phyloP scores from a whole-genome alignment of 2,329 filamentous ascomycete genomes.

The Trichoderma asperellum region DNA sequence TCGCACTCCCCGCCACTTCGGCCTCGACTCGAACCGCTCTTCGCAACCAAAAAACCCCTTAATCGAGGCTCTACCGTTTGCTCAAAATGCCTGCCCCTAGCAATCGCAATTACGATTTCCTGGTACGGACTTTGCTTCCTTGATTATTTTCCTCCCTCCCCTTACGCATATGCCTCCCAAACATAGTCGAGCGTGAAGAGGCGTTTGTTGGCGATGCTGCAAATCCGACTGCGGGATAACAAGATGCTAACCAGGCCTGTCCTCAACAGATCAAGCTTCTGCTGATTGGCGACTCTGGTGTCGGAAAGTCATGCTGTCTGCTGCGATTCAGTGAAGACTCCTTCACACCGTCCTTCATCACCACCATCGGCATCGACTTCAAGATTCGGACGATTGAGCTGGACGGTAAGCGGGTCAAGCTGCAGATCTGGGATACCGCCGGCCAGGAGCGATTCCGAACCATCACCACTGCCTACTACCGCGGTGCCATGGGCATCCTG shows the following conservation, averaged over 20 bases:
- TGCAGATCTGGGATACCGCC: constrained; percentile 99
- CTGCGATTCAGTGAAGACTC: constrained; percentile 97
- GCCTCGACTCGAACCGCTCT: constrained; percentile 11
- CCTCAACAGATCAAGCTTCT: constrained; percentile 84
- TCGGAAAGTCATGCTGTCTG: constrained; percentile 96
- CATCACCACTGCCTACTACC: constrained; percentile 98
- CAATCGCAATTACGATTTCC: constrained; percentile 98
- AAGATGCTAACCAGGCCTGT: constrained; percentile 17
- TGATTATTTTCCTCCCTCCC: constrained; percentile 8
- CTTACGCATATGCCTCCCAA: not conserved
- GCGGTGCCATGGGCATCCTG: constrained; percentile 96
- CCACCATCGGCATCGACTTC: constrained; percentile 99
- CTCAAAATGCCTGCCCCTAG: constrained; percentile 61
- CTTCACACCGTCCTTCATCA: constrained; percentile 97
- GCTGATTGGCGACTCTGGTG: constrained; percentile 94
- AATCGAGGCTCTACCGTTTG: not conserved
- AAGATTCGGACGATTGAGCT: constrained; percentile 99
- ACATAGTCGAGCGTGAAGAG: not conserved
- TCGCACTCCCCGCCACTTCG: constrained; percentile 17
- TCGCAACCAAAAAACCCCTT: not conserved
- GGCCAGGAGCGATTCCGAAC: constrained; percentile 98
- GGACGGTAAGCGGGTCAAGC: constrained; percentile 97
- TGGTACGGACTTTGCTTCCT: constrained; percentile 63
- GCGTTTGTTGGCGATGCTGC: not conserved
- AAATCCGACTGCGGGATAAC: constrained; percentile 11